Percentiles rank a stretch among this genome's conserved stretches.
phyloP scores from a whole-genome alignment of 768 basidiomycete species.

The Naganishia vaughanmartiniae region DNA sequence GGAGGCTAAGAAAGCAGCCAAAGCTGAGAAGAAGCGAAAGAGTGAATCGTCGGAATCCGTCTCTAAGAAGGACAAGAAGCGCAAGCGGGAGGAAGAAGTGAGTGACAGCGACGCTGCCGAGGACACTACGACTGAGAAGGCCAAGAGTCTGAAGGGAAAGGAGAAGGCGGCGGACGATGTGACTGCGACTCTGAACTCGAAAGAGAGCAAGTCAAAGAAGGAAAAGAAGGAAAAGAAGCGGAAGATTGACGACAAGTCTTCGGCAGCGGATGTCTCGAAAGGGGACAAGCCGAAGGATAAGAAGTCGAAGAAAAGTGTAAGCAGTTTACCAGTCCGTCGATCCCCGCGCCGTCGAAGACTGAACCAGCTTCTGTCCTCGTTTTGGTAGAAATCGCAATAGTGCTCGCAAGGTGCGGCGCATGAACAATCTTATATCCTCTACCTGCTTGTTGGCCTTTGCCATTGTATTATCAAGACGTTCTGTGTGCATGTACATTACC shows the following conservation, averaged over 20 bases:
- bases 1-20: conserved; percentile 23
- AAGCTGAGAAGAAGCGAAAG: conserved; percentile 19
- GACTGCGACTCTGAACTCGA: conserved; percentile 25
- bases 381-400: neutral
- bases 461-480: neutral
- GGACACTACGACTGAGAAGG: neutral
- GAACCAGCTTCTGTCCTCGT: neutral
- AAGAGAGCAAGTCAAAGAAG: conserved; percentile 17
- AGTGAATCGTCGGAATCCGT: neutral
- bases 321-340: neutral
- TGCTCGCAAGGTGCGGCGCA: neutral
- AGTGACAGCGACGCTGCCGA: neutral
- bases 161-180: conserved; percentile 18
- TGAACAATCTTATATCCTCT: neutral
- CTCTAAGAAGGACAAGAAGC: conserved; percentile 19
- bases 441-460: neutral
- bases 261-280: neutral
- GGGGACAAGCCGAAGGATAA: conserved; percentile 19
- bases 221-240: conserved; percentile 6
- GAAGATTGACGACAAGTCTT: neutral
- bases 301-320: conserved; percentile 6
- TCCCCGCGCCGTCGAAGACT: neutral
- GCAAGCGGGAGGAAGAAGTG: conserved; percentile 1
- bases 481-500: neutral
- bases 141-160: conserved; percentile 28